Evolutionary conservation across 805 yeast genomes (phyloP).

Genomic region (Wickerhamomyces sydowiorum): DNA sequence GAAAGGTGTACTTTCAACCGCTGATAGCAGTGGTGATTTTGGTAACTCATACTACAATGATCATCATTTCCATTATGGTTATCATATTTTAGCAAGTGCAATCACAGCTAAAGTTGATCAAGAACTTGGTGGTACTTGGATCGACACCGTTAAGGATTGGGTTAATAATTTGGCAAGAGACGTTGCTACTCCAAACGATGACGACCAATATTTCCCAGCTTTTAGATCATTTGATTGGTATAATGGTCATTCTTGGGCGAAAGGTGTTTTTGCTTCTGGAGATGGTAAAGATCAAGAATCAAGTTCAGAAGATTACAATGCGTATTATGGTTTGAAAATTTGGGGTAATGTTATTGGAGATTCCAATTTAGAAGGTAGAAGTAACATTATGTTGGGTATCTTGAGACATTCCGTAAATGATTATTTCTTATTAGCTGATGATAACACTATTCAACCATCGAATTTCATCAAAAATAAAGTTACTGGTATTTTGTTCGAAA

Average conservation of each 20-base stretch:
- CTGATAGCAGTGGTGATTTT: slow-evolving; percentile 56
- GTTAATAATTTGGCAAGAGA: slow-evolving; percentile 59
- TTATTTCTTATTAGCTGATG: slow-evolving; percentile 49
- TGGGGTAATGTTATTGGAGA: slow-evolving; percentile 58
- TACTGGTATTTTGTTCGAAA: slow-evolving; percentile 69
- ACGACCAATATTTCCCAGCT: slow-evolving; percentile 57
- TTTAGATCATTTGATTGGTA: slow-evolving; percentile 70
- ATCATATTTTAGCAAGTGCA: slow-evolving; percentile 68
- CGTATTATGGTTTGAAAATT: slow-evolving; percentile 60
- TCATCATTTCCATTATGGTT: slow-evolving; percentile 75
- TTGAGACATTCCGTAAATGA: slow-evolving; percentile 45
- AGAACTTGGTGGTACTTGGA: slow-evolving; percentile 48
- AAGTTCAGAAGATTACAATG: slow-evolving; percentile 69
- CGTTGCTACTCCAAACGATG: slow-evolving; percentile 51
- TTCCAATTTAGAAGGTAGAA: slow-evolving; percentile 43
- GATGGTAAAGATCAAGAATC: slow-evolving; percentile 79
- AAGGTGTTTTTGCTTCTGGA: slow-evolving; percentile 62
- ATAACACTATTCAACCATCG: slow-evolving; percentile 51
- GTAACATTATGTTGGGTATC: slow-evolving; percentile 56
- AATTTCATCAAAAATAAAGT: slow-evolving; percentile 58
- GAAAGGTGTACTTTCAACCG: slow-evolving; percentile 73
- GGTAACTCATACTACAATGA: slow-evolving; percentile 71
- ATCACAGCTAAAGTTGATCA: slow-evolving; percentile 51
- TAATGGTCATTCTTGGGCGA: slow-evolving; percentile 76
- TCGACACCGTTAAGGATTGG: slow-evolving; percentile 42